phyloP scores from a whole-genome alignment of 139 green algal genomes.

The Edaphochlamys debaryana region DNA sequence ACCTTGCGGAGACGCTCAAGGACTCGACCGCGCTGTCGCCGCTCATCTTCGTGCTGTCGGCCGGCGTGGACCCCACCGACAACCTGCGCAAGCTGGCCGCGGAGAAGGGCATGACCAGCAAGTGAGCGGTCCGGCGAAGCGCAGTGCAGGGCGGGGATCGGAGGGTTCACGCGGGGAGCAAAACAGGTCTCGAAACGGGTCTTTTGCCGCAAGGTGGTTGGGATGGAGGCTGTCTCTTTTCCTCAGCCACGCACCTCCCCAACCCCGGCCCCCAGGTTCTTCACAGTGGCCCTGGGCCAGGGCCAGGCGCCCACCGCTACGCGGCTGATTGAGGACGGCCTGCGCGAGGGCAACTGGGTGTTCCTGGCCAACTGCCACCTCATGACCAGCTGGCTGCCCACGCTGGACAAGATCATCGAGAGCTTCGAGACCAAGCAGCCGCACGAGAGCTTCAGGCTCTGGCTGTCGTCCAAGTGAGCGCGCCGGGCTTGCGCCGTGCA shows the following conservation, averaged over 20 bases:
- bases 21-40: slow-evolving; percentile 72
- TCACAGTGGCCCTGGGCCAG: slow-evolving; percentile 83
- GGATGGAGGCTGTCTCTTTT: not conserved
- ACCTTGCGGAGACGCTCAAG: slow-evolving; percentile 79
- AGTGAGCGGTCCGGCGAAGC: not conserved
- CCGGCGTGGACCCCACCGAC: slow-evolving; percentile 86
- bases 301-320: slow-evolving; percentile 80
- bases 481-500: no score
- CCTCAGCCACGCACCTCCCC: no score
- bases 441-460: slow-evolving; percentile 86
- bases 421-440: slow-evolving; percentile 67
- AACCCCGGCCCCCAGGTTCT: slow-evolving; percentile 75
- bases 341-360: slow-evolving; percentile 83
- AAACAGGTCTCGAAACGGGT: no score
- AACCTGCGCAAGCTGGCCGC: slow-evolving; percentile 81
- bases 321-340: slow-evolving; percentile 81
- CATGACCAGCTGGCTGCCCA: slow-evolving; percentile 89
- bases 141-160: not conserved
- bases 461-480: no score
- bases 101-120: slow-evolving; percentile 50
- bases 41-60: slow-evolving; percentile 87
- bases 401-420: slow-evolving; percentile 88
- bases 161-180: no score
- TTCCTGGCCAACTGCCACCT: slow-evolving; percentile 94
- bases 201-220: not conserved